phyloP scores from a whole-genome alignment of 2,329 filamentous ascomycete genomes.

The Lecanicillium sp. region DNA sequence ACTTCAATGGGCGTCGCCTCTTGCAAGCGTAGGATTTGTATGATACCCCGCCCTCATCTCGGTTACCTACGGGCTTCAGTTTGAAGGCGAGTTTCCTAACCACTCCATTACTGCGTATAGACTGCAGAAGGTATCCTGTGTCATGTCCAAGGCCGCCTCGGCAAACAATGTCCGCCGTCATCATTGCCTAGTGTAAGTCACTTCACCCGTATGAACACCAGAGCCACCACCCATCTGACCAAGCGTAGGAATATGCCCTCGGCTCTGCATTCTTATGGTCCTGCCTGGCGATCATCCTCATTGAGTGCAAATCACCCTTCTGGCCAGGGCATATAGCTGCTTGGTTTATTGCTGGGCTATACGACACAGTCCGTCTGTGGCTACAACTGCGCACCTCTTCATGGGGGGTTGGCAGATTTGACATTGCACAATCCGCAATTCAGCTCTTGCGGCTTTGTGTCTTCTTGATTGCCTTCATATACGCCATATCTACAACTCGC shows the following conservation, averaged over 20 bases:
- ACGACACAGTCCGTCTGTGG: neutral
- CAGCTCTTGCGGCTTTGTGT: neutral
- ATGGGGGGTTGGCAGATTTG: neutral
- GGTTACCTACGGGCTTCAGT: too few relatives aligned
- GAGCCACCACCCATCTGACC: neutral
- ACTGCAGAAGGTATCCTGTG: neutral
- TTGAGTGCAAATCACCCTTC: neutral
- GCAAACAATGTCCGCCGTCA: neutral
- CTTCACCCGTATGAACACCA: neutral
- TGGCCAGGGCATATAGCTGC: conserved; percentile 1
- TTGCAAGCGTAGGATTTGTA: too few relatives aligned
- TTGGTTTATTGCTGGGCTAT: neutral
- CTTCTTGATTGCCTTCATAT: neutral
- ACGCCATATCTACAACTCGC: too few relatives aligned
- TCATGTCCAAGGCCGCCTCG: conserved; percentile 2
- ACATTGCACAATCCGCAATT: neutral
- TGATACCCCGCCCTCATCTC: neutral
- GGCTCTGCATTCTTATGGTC: conserved; percentile 2
- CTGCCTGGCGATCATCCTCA: neutral
- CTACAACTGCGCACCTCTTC: neutral
- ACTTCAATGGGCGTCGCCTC: conserved; percentile 1
- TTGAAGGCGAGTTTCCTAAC: too few relatives aligned
- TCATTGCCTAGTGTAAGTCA: neutral
- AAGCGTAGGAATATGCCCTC: neutral
- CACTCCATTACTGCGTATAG: too few relatives aligned